Percentiles rank a stretch among this genome's conserved stretches.
Conservation (phyloP, 495 filamentous ascomycete genomes). For the Neurospora sp. region DNA sequence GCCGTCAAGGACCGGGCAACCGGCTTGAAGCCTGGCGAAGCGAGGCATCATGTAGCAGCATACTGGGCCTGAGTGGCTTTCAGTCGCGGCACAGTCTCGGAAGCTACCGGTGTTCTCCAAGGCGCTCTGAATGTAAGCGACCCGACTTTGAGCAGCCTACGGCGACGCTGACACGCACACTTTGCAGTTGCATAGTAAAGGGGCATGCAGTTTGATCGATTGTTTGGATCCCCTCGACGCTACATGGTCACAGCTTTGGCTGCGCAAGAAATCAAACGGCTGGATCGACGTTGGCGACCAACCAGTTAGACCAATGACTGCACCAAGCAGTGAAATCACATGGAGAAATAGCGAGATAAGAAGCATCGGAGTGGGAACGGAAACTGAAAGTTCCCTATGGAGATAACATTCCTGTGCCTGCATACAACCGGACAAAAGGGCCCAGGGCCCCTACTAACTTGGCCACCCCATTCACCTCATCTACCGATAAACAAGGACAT, state of each 20-base stretch:
- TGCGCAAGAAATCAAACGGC: background rate
- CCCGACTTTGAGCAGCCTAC: background rate
- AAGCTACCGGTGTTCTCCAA: background rate
- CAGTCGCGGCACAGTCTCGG: background rate
- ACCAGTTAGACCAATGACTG: background rate
- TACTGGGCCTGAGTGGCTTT: background rate
- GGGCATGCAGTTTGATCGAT: background rate
- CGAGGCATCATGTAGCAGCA: background rate
- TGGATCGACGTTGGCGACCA: background rate
- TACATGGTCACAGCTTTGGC: background rate
- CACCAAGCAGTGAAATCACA: background rate
- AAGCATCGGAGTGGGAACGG: background rate
- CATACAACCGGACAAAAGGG: background rate
- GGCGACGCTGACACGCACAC: background rate
- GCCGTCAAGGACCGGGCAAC: background rate
- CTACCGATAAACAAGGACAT: background rate
- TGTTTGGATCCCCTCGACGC: background rate
- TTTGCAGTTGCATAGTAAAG: background rate
- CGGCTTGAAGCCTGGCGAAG: background rate
- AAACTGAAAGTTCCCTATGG: background rate
- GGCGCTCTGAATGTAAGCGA: background rate
- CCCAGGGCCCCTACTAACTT: background rate
- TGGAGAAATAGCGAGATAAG: background rate
- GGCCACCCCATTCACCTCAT: background rate
- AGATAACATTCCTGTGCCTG: background rate